Evolutionary conservation across 1,139 yeast species (phyloP), one percentile per base, ranked within the genome.

Genomic region (Wickerhamomyces sp.): DNA sequence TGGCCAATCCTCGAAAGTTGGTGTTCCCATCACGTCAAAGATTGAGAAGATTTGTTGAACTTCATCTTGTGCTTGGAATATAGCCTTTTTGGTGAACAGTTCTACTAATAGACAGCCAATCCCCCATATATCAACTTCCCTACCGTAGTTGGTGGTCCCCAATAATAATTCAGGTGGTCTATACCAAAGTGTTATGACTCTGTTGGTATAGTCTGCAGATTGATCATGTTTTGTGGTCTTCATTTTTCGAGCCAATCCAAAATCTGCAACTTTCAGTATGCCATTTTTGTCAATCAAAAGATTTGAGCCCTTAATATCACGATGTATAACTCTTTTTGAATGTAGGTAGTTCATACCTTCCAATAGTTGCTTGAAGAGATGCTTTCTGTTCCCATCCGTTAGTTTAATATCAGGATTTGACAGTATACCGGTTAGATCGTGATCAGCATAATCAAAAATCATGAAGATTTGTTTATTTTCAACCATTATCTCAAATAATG

Each of bases 61-160:
- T 59, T 93, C 99, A 63, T 93, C 96, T 41, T 76, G 75, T 8
- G 96, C 98, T 63, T 85, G 94, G 61, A 93, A 93, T 1, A 84
- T 71, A 0, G 99, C 95, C 32, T 68, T 67, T 54, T 81, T 79
- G 3, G 84, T 77, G 61, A 88, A 90, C 38, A 93, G 65, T 61
- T 93, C 99, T 29, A 90, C 75, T 49, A 93, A 69, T 36, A 93
- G 71, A 68, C 99, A 93, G 2, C 99, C 99, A 53, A 90, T 84
- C 0, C 99, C 97, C 99, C 99, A 93, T 52, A 90, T 83, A 64
- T 93, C 99, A 11, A 93, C 94, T 56, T 88, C 96, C 39, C 91
- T 71, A 0, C 94, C 94, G 65, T 93, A 93, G 49, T 82, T 83
- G 0, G 98, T 91, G 0, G 95, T 82, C 2, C 99, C 99, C 45